Percentiles rank a stretch among this genome's conserved stretches.
Conservation (phyloP, 169 alveolate genomes). For the Plasmodium sp. region DNA sequence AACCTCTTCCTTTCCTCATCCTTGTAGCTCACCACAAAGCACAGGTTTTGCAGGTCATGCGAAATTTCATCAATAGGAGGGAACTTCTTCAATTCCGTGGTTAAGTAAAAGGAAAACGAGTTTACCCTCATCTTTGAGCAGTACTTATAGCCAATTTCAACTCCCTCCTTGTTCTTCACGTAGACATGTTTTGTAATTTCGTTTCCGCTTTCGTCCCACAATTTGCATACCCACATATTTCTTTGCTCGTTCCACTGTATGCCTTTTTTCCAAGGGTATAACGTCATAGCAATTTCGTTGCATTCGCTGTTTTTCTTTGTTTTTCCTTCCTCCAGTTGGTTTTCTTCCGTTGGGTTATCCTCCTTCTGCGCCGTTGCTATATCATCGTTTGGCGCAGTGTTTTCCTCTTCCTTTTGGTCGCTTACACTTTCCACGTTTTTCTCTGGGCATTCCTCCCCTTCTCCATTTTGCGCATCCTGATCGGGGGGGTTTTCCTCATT, state of each 20-base stretch:
- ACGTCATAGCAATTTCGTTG: constrained; percentile 28
- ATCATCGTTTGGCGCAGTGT: neutral
- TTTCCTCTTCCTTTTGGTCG: neutral
- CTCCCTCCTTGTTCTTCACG: constrained; percentile 64
- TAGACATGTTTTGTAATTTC: constrained; percentile 68
- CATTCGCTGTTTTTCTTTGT: constrained; percentile 4
- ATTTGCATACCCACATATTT: constrained; percentile 66
- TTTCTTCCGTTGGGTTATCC: neutral
- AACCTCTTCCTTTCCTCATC: constrained; percentile 17
- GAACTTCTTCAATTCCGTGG: constrained; percentile 39
- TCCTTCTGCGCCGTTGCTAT: neutral
- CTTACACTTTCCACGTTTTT: neutral
- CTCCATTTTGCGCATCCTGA: neutral
- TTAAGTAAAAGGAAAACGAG: constrained; percentile 36
- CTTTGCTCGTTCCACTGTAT: constrained; percentile 53
- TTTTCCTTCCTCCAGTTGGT: neutral
- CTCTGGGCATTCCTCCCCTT: neutral
- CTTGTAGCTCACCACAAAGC: constrained; percentile 18
- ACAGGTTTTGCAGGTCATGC: constrained; percentile 7
- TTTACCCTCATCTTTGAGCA: constrained; percentile 7
- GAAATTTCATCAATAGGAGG: constrained; percentile 59
- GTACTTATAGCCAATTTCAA: constrained; percentile 68
- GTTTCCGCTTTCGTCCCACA: constrained; percentile 54
- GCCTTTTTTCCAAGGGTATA: constrained; percentile 72
- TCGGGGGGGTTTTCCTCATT: neutral